Evolutionary conservation across 2,329 filamentous ascomycete genomes (phyloP), one percentile per base, ranked within the genome.

Genomic region (Bisporella sp.): DNA sequence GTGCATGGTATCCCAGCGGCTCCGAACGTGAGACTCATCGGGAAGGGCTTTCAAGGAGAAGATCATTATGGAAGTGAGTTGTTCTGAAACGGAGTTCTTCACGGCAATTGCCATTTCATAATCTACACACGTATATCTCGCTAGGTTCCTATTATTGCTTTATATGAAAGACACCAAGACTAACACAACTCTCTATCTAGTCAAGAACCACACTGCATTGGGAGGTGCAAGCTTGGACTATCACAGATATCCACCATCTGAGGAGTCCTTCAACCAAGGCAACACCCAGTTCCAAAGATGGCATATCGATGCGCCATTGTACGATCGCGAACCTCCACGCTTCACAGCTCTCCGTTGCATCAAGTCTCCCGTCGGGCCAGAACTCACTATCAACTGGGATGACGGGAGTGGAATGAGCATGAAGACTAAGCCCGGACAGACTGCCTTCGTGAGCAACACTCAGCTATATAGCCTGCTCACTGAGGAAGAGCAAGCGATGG

Each of bases 271-370:
- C 50, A 55, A 64, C 1, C 55, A 60, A 5, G 71, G 72, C 7
- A 64, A 71, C 41, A 73, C 70, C 1, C 69, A 72, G 13, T 74
- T 74, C 51, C 71, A 74, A 44, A 62, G 69, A 30, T 75, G 72
- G 72, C 72, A 75, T 52, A 71, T 74, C n/a, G 72, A 75, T 51
- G 73, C 70, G 6, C 70, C 71, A 1, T 62, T 73, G 1, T 73
- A 72, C 52, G 67, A 56, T 3, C 63, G 66, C 5, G 66, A 73
- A 31, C 70, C 70, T 0, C 66, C 70, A 1, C 69, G 66, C 64
- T 72, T 72, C 55, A 73, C 69, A 5, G 70, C 69, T 2, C 62
- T 73, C 4, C 68, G 69, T 5, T 67, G 65, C 40, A 47, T 72
- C 47, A 70, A 66, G 51, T 62, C 66, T 8, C 71, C 72, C 2